Conservation (phyloP, 2,329 filamentous ascomycete species). For the Aspergillus costaricaensis region DNA sequence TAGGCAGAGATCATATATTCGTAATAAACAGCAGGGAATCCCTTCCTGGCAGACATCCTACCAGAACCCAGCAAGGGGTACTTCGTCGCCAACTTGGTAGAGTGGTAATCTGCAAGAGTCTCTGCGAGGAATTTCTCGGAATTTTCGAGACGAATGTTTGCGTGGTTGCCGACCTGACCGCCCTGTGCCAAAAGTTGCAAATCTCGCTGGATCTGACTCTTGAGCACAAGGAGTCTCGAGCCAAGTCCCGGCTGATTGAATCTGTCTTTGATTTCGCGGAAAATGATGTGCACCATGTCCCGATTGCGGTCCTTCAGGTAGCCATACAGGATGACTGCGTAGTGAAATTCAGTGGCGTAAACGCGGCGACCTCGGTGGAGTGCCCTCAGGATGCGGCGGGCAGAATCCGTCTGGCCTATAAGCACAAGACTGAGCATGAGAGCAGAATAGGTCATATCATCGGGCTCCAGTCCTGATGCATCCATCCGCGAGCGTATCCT, state of each 20-base stretch:
- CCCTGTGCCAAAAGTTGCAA: conserved; percentile 24
- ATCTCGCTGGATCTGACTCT: conserved; percentile 38
- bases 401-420: conserved; percentile 56
- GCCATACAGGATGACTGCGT: conserved; percentile 50
- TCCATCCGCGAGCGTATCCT: conserved; percentile 60
- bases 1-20: conserved; percentile 60
- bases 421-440: conserved; percentile 61
- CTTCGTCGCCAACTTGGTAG: conserved; percentile 47
- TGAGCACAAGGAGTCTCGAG: conserved; percentile 40
- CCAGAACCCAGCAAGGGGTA: conserved; percentile 39
- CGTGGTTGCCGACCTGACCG: conserved; percentile 9
- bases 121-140: conserved; percentile 42
- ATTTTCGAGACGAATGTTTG: conserved; percentile 30
- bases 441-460: conserved; percentile 62
- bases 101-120: conserved; percentile 41
- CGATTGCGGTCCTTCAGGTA: conserved; percentile 53
- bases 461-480: conserved; percentile 50
- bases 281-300: conserved; percentile 54
- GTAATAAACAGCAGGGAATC: conserved; percentile 55
- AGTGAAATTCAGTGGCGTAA: conserved; percentile 47
- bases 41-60: conserved; percentile 40
- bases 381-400: conserved; percentile 53
- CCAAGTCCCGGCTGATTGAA: conserved; percentile 37
- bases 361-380: conserved; percentile 43
- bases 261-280: conserved; percentile 44